Evolutionary conservation across 495 filamentous ascomycete species (phyloP), one percentile per base, ranked within the genome.

Genomic region (Aspergillus nanangensis): DNA sequence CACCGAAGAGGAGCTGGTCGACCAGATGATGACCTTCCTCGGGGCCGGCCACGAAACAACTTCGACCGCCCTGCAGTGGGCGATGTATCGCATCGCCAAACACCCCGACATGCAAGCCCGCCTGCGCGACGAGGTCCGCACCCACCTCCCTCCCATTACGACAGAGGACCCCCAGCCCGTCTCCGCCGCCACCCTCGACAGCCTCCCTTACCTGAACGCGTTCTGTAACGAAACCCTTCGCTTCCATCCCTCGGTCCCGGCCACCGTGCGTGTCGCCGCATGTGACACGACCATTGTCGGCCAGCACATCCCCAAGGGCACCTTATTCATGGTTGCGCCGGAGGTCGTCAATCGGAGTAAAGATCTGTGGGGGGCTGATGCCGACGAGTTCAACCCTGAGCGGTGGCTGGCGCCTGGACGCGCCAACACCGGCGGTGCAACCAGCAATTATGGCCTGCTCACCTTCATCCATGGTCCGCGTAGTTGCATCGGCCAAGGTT

Each of bases 1-100:
- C 61, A 76, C 71, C 21, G 87, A 92, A 39, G 86, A 90, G 24
- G 83, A 87, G 41, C 81, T 96, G 19, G 73, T 88, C 32, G 88
- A 96, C 59, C 91, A 96, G 59, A 77, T 93, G 60, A 95, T 96
- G 90, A 96, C 91, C 2, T 96, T 96, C 71, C 81, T 96, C 3
- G 86, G 84, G 1, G 91, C 92, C 0, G 92, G 92, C 14, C 92
- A 96, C 60, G 92, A 95, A 70, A 86, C 82, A 7, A 85, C 82
- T 7, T 70, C 82, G 2, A 66, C 77, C 4, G 72, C 80, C 9
- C 62, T 85, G 50, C 72, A 72, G 38, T 86, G 82, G 82, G 72
- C 78, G 5, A 52, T 79, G 14, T 82, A 82, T 47, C 64, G 75
- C 0, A 62, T 85, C 18, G 80, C 73, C 67, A 71, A 78, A 45